These are phyloP conservation scores for Heliosperma pusillum DNA, from an alignment of 148 eudicot genomes.

Conservation along the genomic window DNA sequence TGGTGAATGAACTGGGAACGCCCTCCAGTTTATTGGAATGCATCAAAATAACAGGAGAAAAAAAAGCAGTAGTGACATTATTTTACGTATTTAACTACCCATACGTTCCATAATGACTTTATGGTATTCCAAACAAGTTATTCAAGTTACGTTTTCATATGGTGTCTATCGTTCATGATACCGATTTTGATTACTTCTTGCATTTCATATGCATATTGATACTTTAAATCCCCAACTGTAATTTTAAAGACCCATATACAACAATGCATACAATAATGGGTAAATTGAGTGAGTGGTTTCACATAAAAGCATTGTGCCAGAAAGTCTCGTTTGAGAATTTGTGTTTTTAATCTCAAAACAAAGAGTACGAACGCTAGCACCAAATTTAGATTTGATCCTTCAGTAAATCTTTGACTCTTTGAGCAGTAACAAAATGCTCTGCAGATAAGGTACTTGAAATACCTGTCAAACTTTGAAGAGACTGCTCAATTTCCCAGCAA, in stretches of 20 bases:
- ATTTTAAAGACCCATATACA: too few relatives aligned
- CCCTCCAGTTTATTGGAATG: not conserved
- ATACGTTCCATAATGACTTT: not conserved
- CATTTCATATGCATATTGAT: too few relatives aligned
- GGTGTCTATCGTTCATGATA: too few relatives aligned
- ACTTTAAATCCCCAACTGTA: too few relatives aligned
- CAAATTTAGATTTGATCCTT: not conserved
- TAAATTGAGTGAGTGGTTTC: too few relatives aligned
- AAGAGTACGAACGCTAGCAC: not conserved
- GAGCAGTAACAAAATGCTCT: not conserved
- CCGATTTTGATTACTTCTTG: too few relatives aligned
- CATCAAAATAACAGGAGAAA: not conserved
- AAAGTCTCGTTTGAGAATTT: not conserved
- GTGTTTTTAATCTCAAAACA: not conserved
- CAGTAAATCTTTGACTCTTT: not conserved
- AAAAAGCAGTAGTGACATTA: not conserved
- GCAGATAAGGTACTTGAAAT: slow-evolving; percentile 2
- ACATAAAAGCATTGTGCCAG: not conserved
- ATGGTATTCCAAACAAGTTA: too few relatives aligned
- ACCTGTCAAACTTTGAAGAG: slow-evolving; percentile 96
- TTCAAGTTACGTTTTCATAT: too few relatives aligned
- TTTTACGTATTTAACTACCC: not conserved
- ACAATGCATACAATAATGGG: too few relatives aligned
- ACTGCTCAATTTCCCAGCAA: slow-evolving; percentile 96
- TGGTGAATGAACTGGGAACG: not conserved